Conservation (phyloP, 345 rosid species). For the Eutrema heterophyllum region DNA sequence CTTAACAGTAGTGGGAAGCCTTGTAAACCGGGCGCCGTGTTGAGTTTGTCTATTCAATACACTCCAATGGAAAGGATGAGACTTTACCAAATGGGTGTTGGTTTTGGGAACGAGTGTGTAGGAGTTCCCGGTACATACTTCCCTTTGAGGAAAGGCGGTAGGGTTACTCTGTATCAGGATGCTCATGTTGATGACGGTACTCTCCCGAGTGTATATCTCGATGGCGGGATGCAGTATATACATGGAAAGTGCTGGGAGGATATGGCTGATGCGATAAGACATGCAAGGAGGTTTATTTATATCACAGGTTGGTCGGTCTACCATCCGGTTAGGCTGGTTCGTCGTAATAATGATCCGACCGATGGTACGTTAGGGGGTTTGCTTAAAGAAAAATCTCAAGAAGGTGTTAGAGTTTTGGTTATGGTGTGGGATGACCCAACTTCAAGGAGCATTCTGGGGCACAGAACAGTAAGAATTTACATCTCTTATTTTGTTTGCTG, state of each 20-base stretch:
- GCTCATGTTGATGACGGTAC: constrained; percentile 66
- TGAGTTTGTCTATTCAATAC: constrained; percentile 64
- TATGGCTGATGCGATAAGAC: constrained; percentile 61
- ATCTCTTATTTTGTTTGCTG: too few species aligned
- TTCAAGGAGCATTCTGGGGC: constrained; percentile 61
- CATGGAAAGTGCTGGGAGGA: constrained; percentile 75
- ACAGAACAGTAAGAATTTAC: constrained; percentile 37
- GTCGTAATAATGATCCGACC: constrained; percentile 37
- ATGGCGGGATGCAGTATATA: constrained; percentile 42
- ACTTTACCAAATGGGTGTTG: constrained; percentile 53
- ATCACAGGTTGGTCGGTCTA: constrained; percentile 88
- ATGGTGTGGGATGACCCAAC: constrained; percentile 98
- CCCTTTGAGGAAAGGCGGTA: constrained; percentile 75
- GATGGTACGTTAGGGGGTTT: constrained; percentile 60
- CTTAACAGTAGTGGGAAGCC: constrained; percentile 60
- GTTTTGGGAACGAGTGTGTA: constrained; percentile 43
- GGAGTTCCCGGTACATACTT: constrained; percentile 88
- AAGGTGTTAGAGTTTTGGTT: constrained; percentile 88
- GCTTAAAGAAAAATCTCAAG: constrained; percentile 75
- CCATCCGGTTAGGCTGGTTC: constrained; percentile 61
- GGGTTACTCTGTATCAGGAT: constrained; percentile 82
- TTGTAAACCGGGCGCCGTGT: constrained; percentile 61
- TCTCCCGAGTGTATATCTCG: constrained; percentile 59
- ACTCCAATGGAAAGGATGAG: constrained; percentile 45
- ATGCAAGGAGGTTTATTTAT: constrained; percentile 75